These are phyloP conservation scores for Rutstroemia sp. DNA, from an alignment of 2,329 filamentous ascomycete genomes.

Conservation along the genomic window DNA sequence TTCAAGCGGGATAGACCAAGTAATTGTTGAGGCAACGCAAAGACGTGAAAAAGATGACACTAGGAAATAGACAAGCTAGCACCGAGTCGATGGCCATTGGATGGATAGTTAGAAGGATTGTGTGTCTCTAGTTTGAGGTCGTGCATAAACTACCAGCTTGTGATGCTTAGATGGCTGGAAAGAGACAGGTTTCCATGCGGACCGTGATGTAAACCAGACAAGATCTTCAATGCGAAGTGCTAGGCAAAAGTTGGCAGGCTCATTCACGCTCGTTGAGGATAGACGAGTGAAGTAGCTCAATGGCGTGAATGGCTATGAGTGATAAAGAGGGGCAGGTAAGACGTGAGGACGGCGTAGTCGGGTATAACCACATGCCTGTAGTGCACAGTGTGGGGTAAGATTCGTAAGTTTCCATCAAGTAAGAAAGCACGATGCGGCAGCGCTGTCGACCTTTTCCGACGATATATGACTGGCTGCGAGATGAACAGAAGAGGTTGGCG, in stretches of 20 bases:
- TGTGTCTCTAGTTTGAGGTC: too few species aligned
- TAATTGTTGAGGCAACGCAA: neutral
- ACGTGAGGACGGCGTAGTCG: too few species aligned
- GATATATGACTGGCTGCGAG: too few species aligned
- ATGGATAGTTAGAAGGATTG: too few species aligned
- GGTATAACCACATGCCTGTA: too few species aligned
- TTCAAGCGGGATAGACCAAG: neutral
- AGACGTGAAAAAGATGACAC: neutral
- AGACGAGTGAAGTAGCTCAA: neutral
- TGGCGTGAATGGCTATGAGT: neutral
- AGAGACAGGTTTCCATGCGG: neutral
- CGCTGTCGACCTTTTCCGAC: too few species aligned
- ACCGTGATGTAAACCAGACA: neutral
- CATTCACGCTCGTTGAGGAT: neutral
- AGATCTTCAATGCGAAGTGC: neutral
- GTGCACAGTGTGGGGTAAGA: too few species aligned
- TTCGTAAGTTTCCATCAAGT: too few species aligned
- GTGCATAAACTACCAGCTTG: neutral
- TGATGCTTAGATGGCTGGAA: neutral
- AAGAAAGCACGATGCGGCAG: too few species aligned
- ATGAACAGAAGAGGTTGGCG: too few species aligned
- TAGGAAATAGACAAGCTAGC: neutral
- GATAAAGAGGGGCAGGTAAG: too few species aligned
- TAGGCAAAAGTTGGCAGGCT: neutral
- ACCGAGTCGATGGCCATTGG: too few species aligned